Base-by-base conservation (phyloP, 306 rosid genomes). In the Medicago lupulina region DNA sequence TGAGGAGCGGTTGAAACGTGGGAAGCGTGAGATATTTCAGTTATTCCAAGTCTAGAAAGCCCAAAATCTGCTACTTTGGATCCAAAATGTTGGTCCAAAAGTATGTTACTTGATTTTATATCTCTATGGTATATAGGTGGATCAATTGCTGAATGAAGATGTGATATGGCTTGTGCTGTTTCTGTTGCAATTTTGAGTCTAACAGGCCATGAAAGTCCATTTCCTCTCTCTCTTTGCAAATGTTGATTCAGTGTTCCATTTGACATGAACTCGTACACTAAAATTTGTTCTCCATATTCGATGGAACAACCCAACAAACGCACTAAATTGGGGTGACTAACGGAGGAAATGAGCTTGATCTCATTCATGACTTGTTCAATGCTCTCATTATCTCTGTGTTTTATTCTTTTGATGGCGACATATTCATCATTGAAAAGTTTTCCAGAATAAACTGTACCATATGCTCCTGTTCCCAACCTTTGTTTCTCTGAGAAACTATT, bases 1-100 rank as follows among this genome's bases (percentile, higher is more conserved):
- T 95, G 99, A 3, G 99, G 99, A 2, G 93, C 97, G 0, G 99
- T 95, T 63, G 99, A 95, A 74, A 95, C 86, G 76, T 95, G 96
- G 7, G 99, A 95, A 71, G 90, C 86, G 75, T 92, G 96, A 4
- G 99, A 95, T 49, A 62, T 86, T 82, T 95, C 99, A 0, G 84
- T 78, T 85, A 88, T 81, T 1, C 98, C 99, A 47, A 87, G 86
- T 73, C 99, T 88, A 0, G 97, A 95, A 70, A 95, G 99, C 53
- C 99, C 99, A 69, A 95, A 95, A 74, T 95, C 99, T 44, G 97
- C 97, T 11, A 95, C 93, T 76, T 89, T 95, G 5, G 97, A 87
- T 51, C 87, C 79, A 55, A 92, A 87, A 40, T 86, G 82, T 8
- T 78, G 14, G 66, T 92, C 99, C 77, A 95, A 69, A 21, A 95